These are phyloP conservation scores for Physcomitrium patens DNA, from an alignment of 225 moss, liverwort and hornwort species.

Conservation along the genomic window DNA sequence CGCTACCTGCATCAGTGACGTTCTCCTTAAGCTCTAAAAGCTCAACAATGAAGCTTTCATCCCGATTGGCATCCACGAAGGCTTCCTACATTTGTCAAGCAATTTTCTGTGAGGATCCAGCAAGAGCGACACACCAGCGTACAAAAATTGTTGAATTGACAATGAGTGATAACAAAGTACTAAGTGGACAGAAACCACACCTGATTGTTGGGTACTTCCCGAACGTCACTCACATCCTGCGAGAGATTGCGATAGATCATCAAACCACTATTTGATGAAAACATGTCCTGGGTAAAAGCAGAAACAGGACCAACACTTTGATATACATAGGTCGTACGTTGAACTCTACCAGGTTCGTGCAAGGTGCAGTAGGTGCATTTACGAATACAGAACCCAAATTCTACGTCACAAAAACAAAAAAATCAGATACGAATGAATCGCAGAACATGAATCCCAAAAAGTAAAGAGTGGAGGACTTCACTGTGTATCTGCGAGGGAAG, in stretches of 20 bases:
- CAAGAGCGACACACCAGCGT: background rate
- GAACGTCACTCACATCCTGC: slow-evolving; percentile 73
- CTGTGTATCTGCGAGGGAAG: slow-evolving; percentile 60
- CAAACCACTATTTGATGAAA: background rate
- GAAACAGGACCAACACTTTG: background rate
- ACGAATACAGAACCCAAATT: background rate
- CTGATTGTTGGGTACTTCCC: slow-evolving; percentile 81
- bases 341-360: background rate
- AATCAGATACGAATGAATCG: background rate
- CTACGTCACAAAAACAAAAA: background rate
- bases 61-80: slow-evolving; percentile 67
- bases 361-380: background rate
- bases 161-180: background rate
- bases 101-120: background rate
- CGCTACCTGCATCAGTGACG: slow-evolving; percentile 58
- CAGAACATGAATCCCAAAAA: background rate
- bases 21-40: slow-evolving; percentile 71
- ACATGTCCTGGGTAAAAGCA: background rate
- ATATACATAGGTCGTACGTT: background rate
- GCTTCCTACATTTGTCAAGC: slow-evolving; percentile 54
- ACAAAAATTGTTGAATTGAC: background rate
- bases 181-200: slow-evolving; percentile 24
- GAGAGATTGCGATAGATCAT: slow-evolving; percentile 6
- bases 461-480: slow-evolving; percentile 2
- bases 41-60: slow-evolving; percentile 80